phyloP scores from a whole-genome alignment of 2,329 filamentous ascomycete species.

The Karstenula rhodostoma region DNA sequence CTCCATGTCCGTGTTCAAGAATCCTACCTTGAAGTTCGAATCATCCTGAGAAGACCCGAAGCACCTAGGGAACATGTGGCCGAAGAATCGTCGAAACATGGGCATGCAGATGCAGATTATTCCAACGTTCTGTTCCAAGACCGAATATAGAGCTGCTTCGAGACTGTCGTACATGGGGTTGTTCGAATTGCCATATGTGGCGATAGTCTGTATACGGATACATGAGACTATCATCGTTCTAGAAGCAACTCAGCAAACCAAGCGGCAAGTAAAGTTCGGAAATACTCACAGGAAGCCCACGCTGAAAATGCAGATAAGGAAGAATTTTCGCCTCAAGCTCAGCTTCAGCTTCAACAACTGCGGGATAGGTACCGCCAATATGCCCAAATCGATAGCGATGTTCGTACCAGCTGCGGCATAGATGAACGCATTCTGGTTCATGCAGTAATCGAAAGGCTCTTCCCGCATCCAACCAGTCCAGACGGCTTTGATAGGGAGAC shows the following conservation, averaged over 20 bases:
- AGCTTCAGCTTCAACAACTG: constrained; percentile 21
- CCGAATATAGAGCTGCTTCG: constrained; percentile 20
- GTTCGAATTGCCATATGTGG: constrained; percentile 49
- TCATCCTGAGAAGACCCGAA: constrained; percentile 11
- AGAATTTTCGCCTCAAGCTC: constrained; percentile 18
- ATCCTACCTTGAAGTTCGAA: constrained; percentile 1
- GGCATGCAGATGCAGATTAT: constrained; percentile 31
- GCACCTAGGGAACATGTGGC: constrained; percentile 43
- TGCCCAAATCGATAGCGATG: constrained; percentile 19
- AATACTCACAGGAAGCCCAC: constrained; percentile 19
- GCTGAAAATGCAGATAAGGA: constrained; percentile 21
- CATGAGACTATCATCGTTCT: constrained; percentile 50
- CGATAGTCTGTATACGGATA: constrained; percentile 50
- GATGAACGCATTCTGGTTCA: constrained; percentile 20
- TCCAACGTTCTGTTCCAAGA: constrained; percentile 27
- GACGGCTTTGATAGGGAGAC: constrained; percentile 18
- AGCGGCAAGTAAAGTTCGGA: background rate
- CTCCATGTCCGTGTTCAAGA: background rate
- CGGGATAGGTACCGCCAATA: constrained; percentile 21
- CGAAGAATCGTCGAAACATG: constrained; percentile 27
- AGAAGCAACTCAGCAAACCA: background rate
- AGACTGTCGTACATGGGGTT: constrained; percentile 49
- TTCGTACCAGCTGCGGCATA: constrained; percentile 21
- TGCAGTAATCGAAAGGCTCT: constrained; percentile 19
- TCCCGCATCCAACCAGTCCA: constrained; percentile 23